These are phyloP conservation scores for Verticillium tricorpus DNA, from an alignment of 2,329 filamentous ascomycete species.

Conservation along the genomic window DNA sequence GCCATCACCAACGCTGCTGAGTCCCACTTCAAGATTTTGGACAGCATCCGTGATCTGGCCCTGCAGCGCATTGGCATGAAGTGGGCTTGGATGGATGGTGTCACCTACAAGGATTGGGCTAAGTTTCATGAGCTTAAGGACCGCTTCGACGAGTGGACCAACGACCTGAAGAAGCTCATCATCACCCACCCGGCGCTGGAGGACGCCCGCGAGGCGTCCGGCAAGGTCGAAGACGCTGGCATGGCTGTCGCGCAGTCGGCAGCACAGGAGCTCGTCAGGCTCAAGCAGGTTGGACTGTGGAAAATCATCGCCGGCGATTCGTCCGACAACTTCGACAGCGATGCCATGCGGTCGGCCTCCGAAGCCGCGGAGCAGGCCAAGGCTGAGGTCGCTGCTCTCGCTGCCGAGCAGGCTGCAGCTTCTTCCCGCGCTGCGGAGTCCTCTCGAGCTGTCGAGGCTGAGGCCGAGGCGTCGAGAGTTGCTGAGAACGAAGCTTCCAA, in stretches of 20 bases:
- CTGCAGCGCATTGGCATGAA: conserved; percentile 88
- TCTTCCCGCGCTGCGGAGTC: conserved; percentile 9
- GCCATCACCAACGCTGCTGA: conserved; percentile 70
- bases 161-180: conserved; percentile 73
- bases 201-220: conserved; percentile 61
- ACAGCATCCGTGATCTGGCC: conserved; percentile 76
- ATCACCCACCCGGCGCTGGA: conserved; percentile 67
- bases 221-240: conserved; percentile 68
- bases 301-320: conserved; percentile 74
- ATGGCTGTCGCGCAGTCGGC: conserved; percentile 77
- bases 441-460: conserved; percentile 9
- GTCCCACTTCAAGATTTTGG: conserved; percentile 76
- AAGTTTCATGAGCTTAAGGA: conserved; percentile 87
- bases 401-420: conserved; percentile 10
- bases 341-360: conserved; percentile 54
- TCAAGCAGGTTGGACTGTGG: conserved; percentile 82
- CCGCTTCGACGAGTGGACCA: conserved; percentile 79
- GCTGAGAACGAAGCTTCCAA: conserved; percentile 14
- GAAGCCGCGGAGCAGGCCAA: conserved; percentile 34
- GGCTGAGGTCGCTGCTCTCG: conserved; percentile 23
- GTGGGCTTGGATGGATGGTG: conserved; percentile 93
- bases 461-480: conserved; percentile 8
- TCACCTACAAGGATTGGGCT: conserved; percentile 96
- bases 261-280: conserved; percentile 70
- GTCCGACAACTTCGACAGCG: conserved; percentile 73